Evolutionary conservation across 2,329 filamentous ascomycete genomes (phyloP).

Genomic region (Biscogniauxia marginata): DNA sequence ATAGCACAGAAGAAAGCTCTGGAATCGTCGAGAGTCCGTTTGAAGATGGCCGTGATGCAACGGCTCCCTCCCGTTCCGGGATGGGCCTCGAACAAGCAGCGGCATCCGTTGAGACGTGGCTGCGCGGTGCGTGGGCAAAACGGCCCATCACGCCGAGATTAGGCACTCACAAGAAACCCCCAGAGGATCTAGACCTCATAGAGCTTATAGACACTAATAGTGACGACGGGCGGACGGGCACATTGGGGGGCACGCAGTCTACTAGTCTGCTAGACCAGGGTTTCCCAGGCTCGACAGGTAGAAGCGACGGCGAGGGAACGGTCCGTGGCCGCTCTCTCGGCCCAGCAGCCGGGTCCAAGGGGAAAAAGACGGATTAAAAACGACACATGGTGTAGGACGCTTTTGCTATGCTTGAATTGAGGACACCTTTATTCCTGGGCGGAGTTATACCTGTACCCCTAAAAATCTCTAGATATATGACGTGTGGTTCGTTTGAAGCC

Average conservation of each 20-base stretch:
- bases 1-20: slow-evolving; percentile 33
- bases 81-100: slow-evolving; percentile 76
- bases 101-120: slow-evolving; percentile 85
- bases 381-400: slow-evolving; percentile 2
- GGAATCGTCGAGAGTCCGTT: slow-evolving; percentile 52
- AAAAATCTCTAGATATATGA: slow-evolving; percentile 12
- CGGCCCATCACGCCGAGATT: slow-evolving; percentile 51
- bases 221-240: slow-evolving; percentile 47
- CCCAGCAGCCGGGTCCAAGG: slow-evolving; percentile 35
- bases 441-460: background rate
- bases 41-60: slow-evolving; percentile 45
- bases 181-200: slow-evolving; percentile 63
- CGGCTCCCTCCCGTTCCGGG: slow-evolving; percentile 44
- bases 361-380: slow-evolving; percentile 45
- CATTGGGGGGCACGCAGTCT: slow-evolving; percentile 17
- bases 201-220: slow-evolving; percentile 65
- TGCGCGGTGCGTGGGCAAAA: slow-evolving; percentile 75
- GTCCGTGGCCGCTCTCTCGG: slow-evolving; percentile 38
- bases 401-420: slow-evolving; percentile 7
- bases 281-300: slow-evolving; percentile 36
- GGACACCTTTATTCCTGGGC: background rate
- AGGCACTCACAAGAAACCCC: slow-evolving; percentile 39
- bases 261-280: slow-evolving; percentile 33
- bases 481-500: slow-evolving; percentile 9
- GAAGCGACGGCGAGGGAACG: slow-evolving; percentile 38